Evolutionary conservation across 2,329 filamentous ascomycete genomes (phyloP), one percentile per base, ranked within the genome.

Genomic region (Exutisphaerella laricina): DNA sequence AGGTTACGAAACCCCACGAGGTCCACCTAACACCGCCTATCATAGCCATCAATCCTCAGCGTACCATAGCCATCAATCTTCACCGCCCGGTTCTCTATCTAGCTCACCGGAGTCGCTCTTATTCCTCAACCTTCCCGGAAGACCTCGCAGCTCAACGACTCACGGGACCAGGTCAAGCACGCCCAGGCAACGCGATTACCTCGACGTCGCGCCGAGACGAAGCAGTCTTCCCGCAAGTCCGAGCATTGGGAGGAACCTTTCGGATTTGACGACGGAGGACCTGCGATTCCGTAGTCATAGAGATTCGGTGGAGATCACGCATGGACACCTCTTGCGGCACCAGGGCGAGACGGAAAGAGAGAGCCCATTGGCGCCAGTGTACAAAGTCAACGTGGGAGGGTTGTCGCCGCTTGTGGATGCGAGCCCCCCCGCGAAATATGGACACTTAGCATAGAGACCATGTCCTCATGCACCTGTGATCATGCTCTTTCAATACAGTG

Each of bases 331-430:
- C 7, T 33, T 34, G 26, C 40, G 50, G 16, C 50, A 56, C 9
- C 45, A 58, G 10, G 38, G 41, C 2, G 44, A 47, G 9, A 46
- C n/a, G 45, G 6, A 38, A 50, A 13, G 41, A 48, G 23, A 59
- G 53, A 25, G 43, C 42, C n/a, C 39, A 48, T n/a, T n/a, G n/a
- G n/a, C n/a, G n/a, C n/a, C n/a, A 20, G 33, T 35, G n/a, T 35
- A 14, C 14, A 17, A 20, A 7, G 33, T 35, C 12, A 35, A 23
- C 8, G 33, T 53, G n/a, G 55, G 56, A 5, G 56, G 51, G 2
- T 45, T 62, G 32, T 54, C 48, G 34, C 49, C 59, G 3, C 60
- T 61, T 33, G 32, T 48, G n/a, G 59, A 62, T 48, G 49, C 56
- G 14, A 57, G 52, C 26, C 59, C 59, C n/a, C 58, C 59, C 12